phyloP scores from a whole-genome alignment of 352 stramenopile species.

The Phytophthora lateralis region DNA sequence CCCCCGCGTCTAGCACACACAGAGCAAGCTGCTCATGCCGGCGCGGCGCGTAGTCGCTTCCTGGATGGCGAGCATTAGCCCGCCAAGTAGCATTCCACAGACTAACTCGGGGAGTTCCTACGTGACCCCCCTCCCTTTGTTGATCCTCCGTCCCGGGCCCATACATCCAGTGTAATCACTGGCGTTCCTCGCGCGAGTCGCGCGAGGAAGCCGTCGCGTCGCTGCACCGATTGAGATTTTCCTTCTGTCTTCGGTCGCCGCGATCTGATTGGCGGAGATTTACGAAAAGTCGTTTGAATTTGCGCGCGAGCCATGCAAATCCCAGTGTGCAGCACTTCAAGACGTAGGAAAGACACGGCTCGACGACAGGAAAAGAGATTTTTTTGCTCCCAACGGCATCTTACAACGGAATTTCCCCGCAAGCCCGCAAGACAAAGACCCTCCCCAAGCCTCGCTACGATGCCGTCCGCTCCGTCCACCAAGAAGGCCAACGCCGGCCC shows the following conservation, averaged over 20 bases:
- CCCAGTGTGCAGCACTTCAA: conserved; percentile 31
- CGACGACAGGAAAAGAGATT: conserved; percentile 18
- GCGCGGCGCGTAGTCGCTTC: background rate
- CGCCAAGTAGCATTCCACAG: conserved; percentile 32
- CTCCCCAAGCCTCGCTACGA: conserved; percentile 20
- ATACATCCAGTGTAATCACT: conserved; percentile 31
- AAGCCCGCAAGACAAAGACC: conserved; percentile 24
- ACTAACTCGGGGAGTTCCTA: conserved; percentile 27
- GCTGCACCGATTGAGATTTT: conserved; percentile 2
- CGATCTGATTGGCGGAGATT: conserved; percentile 48
- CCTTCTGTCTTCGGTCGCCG: background rate
- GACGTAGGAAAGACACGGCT: conserved; percentile 2
- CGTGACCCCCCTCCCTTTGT: conserved; percentile 52
- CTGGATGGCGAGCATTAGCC: conserved; percentile 15
- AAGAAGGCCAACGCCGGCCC: conserved; percentile 73
- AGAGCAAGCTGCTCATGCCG: conserved; percentile 7
- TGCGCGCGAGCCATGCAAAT: conserved; percentile 29
- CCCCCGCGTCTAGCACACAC: conserved; percentile 16
- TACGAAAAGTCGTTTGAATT: conserved; percentile 33
- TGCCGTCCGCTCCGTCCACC: conserved; percentile 50
- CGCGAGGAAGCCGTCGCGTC: conserved; percentile 19
- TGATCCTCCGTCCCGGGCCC: conserved; percentile 28
- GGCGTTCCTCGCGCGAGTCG: conserved; percentile 8
- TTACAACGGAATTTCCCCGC: conserved; percentile 54
- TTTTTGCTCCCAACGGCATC: conserved; percentile 18